Conservation (phyloP, 2,329 filamentous ascomycete genomes). For the Nothopassalora personata region DNA sequence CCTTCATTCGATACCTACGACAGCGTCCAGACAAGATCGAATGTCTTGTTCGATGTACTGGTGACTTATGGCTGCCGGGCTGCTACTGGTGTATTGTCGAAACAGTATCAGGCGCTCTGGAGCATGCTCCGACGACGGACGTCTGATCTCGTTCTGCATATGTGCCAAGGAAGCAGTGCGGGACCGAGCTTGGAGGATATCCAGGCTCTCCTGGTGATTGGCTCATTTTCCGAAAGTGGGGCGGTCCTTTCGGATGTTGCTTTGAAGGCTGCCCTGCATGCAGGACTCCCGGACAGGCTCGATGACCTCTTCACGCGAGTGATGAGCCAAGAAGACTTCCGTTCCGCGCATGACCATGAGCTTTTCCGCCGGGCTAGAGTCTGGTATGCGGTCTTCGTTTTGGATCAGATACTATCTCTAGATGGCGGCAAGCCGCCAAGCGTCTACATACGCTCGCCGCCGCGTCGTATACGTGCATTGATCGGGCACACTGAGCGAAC, state of each 20-base stretch:
- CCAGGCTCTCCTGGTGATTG: slow-evolving; percentile 49
- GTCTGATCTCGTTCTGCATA: slow-evolving; percentile 42
- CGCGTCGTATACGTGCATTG: slow-evolving; percentile 44
- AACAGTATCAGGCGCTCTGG: slow-evolving; percentile 33
- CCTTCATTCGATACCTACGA: slow-evolving; percentile 42
- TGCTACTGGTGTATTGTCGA: slow-evolving; percentile 38
- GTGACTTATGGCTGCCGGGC: slow-evolving; percentile 50
- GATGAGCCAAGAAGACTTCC: no score
- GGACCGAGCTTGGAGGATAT: slow-evolving; percentile 41
- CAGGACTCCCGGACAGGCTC: slow-evolving; percentile 35
- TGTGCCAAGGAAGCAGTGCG: slow-evolving; percentile 35
- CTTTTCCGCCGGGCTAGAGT: slow-evolving; percentile 40
- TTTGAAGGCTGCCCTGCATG: slow-evolving; percentile 47
- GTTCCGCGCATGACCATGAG: background rate
- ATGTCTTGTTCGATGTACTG: slow-evolving; percentile 49
- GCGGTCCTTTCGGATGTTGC: slow-evolving; percentile 49
- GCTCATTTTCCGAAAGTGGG: slow-evolving; percentile 50
- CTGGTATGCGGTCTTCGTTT: slow-evolving; percentile 50
- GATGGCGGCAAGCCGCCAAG: slow-evolving; percentile 44
- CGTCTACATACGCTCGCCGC: slow-evolving; percentile 33
- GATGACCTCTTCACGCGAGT: background rate
- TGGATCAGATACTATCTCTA: slow-evolving; percentile 47
- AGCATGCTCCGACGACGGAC: slow-evolving; percentile 35
- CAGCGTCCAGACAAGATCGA: slow-evolving; percentile 44
- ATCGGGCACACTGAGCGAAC: slow-evolving; percentile 42